phyloP scores from a whole-genome alignment of 2,329 filamentous ascomycete species.

The Ophiostoma perfectum region DNA sequence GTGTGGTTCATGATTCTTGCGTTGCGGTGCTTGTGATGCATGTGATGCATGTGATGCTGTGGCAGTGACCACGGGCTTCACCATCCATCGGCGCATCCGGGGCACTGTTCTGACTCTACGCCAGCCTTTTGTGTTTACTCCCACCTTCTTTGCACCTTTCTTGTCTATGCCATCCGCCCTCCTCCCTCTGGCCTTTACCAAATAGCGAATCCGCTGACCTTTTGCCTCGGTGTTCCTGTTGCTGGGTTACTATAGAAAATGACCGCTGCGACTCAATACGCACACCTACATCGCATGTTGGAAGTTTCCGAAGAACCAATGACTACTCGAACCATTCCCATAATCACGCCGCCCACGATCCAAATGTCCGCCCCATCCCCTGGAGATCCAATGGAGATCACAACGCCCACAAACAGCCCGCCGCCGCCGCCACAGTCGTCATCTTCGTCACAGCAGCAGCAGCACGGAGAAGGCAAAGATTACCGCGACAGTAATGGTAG shows the following conservation, averaged over 20 bases:
- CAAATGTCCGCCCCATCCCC: slow-evolving; percentile 55
- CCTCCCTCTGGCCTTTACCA: background rate
- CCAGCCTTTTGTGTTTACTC: too few species aligned
- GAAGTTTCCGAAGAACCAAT: slow-evolving; percentile 43
- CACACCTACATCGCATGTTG: slow-evolving; percentile 40
- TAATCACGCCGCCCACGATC: slow-evolving; percentile 51
- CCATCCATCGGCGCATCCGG: slow-evolving; percentile 11
- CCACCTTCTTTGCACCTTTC: background rate
- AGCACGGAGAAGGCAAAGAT: background rate
- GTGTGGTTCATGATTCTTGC: background rate
- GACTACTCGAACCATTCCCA: slow-evolving; percentile 52
- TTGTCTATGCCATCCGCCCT: background rate
- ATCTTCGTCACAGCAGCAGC: slow-evolving; percentile 1
- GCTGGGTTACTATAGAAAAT: slow-evolving; percentile 34
- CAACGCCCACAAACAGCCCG: slow-evolving; percentile 46
- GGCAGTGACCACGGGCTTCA: background rate
- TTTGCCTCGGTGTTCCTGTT: background rate
- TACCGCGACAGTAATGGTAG: background rate
- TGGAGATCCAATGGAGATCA: slow-evolving; percentile 58
- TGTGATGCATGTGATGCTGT: background rate
- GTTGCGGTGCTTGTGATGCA: background rate
- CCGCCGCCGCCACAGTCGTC: slow-evolving; percentile 37
- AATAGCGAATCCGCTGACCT: background rate
- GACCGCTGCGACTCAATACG: slow-evolving; percentile 49
- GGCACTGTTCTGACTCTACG: background rate